Evolutionary conservation across 495 filamentous ascomycete species (phyloP), one percentile per base, ranked within the genome.

Genomic region (Aspergillus steynii): DNA sequence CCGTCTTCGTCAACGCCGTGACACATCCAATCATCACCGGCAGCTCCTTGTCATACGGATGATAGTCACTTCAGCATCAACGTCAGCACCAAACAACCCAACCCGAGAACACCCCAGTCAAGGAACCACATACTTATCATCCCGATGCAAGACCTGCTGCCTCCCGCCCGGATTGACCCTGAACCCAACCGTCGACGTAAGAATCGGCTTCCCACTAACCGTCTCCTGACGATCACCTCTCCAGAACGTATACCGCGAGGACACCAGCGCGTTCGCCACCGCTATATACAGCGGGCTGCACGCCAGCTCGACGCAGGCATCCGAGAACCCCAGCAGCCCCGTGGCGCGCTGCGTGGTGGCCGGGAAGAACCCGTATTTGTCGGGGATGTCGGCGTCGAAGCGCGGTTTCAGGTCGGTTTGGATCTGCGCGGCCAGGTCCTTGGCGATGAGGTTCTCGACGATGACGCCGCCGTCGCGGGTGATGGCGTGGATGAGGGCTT

Each of bases 81-180:
- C 20, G 31, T 34, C 5, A 34, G 31, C 31, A 34, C 31, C 31
- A 9, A 34, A 9, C 5, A 34, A 34, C 9, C 5, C 31, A 34
- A 34, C 31, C 31, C 20, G 20, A 20, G 20, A 20, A 20, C 20
- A 20, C 20, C 20, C 20, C 20, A 60, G 46, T n/a, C 10, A 47
- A 26, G 12, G 49, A 49, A 8, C 10, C 31, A 32, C 64, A 42
- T 64, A 68, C 55, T 64, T 65, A 63, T 74, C 68, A 50, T 77
- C 74, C 9, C 74, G 68, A 59, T 77, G 74, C 37, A 77, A 64
- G 7, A 58, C 71, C 61, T 76, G 74, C 15, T 64, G 68, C 26
- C 47, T 42, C 2, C 72, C 71, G 2, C 74, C 72, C 25, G 72
- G 70, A 29, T 61, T 58, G 34, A 77, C 63, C 9, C 62, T 64